phyloP scores from a whole-genome alignment of 2,329 filamentous ascomycete genomes.

The Moelleriella libera region DNA sequence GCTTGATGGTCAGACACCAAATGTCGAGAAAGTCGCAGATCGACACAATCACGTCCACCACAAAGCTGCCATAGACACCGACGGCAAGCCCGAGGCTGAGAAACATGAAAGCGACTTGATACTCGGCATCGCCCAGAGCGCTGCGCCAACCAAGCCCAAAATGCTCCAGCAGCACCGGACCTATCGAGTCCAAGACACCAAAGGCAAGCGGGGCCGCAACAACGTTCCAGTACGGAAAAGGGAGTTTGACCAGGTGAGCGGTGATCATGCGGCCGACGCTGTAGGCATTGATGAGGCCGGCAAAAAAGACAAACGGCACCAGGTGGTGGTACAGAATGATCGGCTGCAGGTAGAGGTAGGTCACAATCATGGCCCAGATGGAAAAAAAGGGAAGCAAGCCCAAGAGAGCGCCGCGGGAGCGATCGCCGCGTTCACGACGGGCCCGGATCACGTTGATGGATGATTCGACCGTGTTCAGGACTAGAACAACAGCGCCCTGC shows the following conservation, averaged over 20 bases:
- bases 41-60: constrained; percentile 90
- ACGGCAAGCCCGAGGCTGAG: constrained; percentile 70
- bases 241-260: constrained; percentile 75
- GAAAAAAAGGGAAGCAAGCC: constrained; percentile 71
- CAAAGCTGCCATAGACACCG: constrained; percentile 94
- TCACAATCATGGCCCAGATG: constrained; percentile 62
- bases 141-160: constrained; percentile 62
- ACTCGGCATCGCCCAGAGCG: constrained; percentile 59
- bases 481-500: constrained; percentile 67
- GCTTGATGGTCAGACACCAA: constrained; percentile 96
- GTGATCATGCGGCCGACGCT: constrained; percentile 92
- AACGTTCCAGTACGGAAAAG: constrained; percentile 85
- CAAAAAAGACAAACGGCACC: constrained; percentile 80
- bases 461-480: constrained; percentile 72
- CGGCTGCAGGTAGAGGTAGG: constrained; percentile 77
- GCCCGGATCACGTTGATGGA: constrained; percentile 74
- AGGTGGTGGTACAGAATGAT: constrained; percentile 70
- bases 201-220: constrained; percentile 63
- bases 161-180: constrained; percentile 47
- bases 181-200: constrained; percentile 68
- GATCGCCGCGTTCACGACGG: constrained; percentile 59
- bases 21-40: constrained; percentile 98
- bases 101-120: constrained; percentile 87
- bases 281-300: constrained; percentile 85
- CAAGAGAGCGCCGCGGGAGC: constrained; percentile 59